These are phyloP conservation scores for Eudorina sp. DNA, from an alignment of 139 green algal genomes.

Conservation along the genomic window DNA sequence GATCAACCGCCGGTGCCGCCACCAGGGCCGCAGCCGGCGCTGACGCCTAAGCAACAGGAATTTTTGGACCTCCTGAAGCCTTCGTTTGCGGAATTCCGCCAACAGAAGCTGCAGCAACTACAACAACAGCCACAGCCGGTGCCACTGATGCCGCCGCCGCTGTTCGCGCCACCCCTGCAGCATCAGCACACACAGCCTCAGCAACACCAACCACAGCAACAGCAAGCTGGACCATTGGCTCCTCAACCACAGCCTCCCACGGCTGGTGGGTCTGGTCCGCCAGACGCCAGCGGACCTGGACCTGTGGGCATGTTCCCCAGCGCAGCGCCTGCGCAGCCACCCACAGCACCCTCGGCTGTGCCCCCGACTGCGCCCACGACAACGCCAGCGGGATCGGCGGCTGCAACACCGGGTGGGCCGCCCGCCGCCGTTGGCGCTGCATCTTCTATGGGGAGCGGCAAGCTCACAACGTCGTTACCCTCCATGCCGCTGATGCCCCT, in stretches of 20 bases:
- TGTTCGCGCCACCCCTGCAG: too few species aligned
- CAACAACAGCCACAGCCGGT: background rate
- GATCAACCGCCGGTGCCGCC: too few species aligned
- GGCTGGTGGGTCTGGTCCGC: background rate
- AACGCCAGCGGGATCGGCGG: background rate
- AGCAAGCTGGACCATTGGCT: background rate
- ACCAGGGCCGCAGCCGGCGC: too few species aligned
- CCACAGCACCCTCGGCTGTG: too few species aligned
- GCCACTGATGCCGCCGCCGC: background rate
- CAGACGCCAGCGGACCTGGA: background rate
- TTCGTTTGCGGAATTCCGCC: too few species aligned
- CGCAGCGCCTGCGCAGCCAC: background rate
- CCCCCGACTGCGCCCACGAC: background rate
- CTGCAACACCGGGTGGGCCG: background rate
- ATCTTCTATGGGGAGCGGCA: background rate
- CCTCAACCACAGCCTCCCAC: background rate
- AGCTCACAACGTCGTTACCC: background rate
- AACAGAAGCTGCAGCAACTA: background rate
- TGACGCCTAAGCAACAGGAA: background rate
- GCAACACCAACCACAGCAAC: background rate
- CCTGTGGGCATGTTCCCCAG: background rate
- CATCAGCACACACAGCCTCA: too few species aligned
- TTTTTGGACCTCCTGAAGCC: too few species aligned
- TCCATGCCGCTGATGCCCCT: conserved; percentile 21
- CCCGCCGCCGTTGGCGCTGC: background rate